Conservation (phyloP, 2,329 filamentous ascomycete species). For the Sclerotinia subarctica region DNA sequence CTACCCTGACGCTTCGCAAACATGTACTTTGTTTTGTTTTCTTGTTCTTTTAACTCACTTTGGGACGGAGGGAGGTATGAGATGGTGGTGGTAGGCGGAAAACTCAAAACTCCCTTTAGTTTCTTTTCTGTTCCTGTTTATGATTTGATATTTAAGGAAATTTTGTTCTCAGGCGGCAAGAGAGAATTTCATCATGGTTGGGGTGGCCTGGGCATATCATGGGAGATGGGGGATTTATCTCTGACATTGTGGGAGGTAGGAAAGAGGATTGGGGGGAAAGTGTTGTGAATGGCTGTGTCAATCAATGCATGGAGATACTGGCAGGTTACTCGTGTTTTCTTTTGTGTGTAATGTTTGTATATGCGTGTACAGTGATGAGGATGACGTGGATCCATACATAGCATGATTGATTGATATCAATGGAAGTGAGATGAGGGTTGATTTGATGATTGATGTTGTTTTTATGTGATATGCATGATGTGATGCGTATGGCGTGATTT, state of each 20-base stretch:
- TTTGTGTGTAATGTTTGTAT: not conserved
- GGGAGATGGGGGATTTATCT: not conserved
- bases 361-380: not conserved
- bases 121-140: slow-evolving; percentile 7
- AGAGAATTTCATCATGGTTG: not conserved
- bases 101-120: not conserved
- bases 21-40: not conserved
- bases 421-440: not conserved
- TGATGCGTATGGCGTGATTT: too few relatives aligned
- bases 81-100: not conserved
- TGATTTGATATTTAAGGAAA: slow-evolving; percentile 7
- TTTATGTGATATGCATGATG: not conserved
- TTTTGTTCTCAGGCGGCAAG: not conserved
- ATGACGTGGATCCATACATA: not conserved
- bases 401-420: not conserved
- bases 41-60: not conserved
- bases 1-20: not conserved
- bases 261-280: not conserved
- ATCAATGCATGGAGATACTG: not conserved
- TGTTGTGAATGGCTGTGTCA: not conserved
- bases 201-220: not conserved
- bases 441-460: too few relatives aligned
- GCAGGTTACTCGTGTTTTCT: not conserved
- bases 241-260: not conserved
- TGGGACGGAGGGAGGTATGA: not conserved